Evolutionary conservation across 2,329 filamentous ascomycete genomes (phyloP).

Genomic region (Fusarium beomiforme): DNA sequence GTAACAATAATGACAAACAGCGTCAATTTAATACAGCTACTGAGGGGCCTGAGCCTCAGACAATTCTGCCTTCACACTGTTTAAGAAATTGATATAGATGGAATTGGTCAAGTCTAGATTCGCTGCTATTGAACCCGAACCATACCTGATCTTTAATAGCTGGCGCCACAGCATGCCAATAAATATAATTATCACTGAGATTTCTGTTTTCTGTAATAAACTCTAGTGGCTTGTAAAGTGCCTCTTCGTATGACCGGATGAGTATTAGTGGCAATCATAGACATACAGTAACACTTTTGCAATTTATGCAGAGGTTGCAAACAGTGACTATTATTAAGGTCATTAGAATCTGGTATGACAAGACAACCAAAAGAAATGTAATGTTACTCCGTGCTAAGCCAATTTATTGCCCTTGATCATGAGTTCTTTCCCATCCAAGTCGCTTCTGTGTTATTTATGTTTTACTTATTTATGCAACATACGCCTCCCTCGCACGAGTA

Average conservation of each 20-base stretch:
- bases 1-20: too few relatives aligned
- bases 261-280: background rate
- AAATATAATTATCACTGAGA: too few relatives aligned
- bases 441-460: rapidly evolving
- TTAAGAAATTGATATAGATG: too few relatives aligned
- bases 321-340: background rate
- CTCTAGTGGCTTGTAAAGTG: background rate
- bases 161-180: background rate
- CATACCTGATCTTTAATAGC: background rate
- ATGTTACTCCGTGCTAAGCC: background rate
- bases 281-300: background rate
- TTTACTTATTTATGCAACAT: background rate
- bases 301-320: background rate
- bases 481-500: background rate
- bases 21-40: too few relatives aligned
- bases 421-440: rapidly evolving
- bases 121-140: background rate
- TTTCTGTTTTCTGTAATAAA: background rate
- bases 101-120: too few relatives aligned
- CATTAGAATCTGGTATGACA: background rate
- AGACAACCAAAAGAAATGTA: too few relatives aligned
- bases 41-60: too few relatives aligned
- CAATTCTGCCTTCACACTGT: too few relatives aligned
- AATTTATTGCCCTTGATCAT: background rate
- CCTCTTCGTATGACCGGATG: background rate